Conservation (phyloP, 148 eudicot species). For the Rhododendron molle region DNA sequence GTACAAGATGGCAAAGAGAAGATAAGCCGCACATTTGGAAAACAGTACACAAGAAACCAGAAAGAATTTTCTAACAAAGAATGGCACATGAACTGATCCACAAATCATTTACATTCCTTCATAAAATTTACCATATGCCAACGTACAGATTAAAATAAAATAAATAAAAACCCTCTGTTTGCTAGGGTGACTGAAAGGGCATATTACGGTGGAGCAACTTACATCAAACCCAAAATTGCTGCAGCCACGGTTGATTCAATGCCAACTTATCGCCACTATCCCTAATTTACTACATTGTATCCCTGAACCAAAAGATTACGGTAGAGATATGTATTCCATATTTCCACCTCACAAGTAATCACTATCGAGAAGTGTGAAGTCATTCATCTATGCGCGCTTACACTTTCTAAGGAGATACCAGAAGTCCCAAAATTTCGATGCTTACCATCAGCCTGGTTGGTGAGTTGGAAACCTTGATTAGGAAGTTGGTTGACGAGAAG, state of each 20-base stretch:
- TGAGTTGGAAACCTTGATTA: conserved; percentile 58
- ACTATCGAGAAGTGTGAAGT: not conserved
- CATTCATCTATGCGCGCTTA: conserved; percentile 36
- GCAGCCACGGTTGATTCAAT: conserved; percentile 20
- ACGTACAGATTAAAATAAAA: too few relatives aligned
- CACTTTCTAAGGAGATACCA: conserved; percentile 38
- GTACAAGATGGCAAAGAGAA: not conserved
- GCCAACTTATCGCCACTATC: not conserved
- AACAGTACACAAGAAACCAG: not conserved
- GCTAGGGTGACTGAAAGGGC: not conserved
- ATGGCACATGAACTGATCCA: not conserved
- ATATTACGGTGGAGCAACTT: conserved; percentile 15
- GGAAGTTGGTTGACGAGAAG: conserved; percentile 90
- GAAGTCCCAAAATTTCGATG: conserved; percentile 85
- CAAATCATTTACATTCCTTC: not conserved
- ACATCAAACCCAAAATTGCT: conserved; percentile 40
- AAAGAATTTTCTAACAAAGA: not conserved
- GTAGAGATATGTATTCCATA: not conserved
- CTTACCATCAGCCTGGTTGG: conserved; percentile 84
- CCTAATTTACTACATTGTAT: not conserved
- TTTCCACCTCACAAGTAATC: not conserved
- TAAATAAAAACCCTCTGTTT: not conserved
- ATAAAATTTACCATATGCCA: not conserved
- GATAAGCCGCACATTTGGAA: not conserved
- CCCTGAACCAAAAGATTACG: not conserved